Percentiles rank a stretch among this genome's conserved stretches.
Evolutionary conservation across 2,329 filamentous ascomycete species (phyloP).

Genomic region (Lecanoromycetidae sp.): DNA sequence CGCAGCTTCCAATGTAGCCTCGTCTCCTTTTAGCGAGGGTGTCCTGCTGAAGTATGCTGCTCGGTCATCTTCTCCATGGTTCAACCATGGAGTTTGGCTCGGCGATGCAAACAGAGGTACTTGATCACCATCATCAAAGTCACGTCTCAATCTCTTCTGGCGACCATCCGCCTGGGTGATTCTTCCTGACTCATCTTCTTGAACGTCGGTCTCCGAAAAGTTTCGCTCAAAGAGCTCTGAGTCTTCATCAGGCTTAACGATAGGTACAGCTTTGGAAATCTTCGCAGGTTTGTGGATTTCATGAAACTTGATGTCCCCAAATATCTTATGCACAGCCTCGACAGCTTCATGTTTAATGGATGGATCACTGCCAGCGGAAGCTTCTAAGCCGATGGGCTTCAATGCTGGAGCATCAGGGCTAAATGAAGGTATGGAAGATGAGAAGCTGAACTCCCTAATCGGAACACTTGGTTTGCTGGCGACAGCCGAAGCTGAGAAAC

Average conservation of each 20-base stretch:
- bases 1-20: constrained; percentile 11
- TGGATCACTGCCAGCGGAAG: neutral
- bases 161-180: constrained; percentile 53
- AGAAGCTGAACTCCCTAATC: constrained; percentile 52
- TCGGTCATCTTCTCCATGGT: neutral
- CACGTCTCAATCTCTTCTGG: constrained; percentile 61
- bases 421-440: constrained; percentile 54
- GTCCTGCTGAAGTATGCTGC: constrained; percentile 4
- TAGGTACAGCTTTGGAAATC: constrained; percentile 73
- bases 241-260: constrained; percentile 52
- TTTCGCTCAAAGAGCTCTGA: constrained; percentile 29
- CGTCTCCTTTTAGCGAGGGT: constrained; percentile 19
- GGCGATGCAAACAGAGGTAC: constrained; percentile 60
- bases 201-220: constrained; percentile 27
- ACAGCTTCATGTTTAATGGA: neutral
- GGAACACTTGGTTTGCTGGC: no score
- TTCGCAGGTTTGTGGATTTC: constrained; percentile 55
- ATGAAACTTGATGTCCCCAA: constrained; percentile 52
- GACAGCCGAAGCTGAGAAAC: no score
- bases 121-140: constrained; percentile 54
- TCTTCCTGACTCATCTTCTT: constrained; percentile 50
- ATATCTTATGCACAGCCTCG: constrained; percentile 39
- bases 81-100: neutral
- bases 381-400: constrained; percentile 43
- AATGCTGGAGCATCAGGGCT: constrained; percentile 67